Evolutionary conservation across 306 rosid genomes (phyloP).

Genomic region (Amphicarpaea edgeworthii): DNA sequence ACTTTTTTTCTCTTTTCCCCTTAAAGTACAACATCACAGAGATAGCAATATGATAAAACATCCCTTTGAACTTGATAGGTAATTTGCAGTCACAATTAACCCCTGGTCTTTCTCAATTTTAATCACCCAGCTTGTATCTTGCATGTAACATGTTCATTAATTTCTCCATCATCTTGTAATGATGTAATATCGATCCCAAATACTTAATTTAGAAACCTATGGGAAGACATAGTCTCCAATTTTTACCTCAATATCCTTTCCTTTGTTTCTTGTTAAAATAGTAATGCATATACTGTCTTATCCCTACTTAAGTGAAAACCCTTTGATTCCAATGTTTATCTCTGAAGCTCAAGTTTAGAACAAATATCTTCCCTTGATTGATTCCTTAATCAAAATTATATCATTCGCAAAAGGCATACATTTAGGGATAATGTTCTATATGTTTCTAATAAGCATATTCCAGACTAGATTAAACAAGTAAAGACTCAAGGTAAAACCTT

Average conservation of each 20-base stretch:
- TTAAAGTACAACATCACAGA: background rate
- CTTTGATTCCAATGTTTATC: conserved; percentile 3
- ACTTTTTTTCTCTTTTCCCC: no score
- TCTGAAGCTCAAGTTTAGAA: background rate
- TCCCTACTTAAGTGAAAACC: background rate
- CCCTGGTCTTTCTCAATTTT: background rate
- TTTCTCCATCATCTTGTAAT: background rate
- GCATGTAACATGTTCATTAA: background rate
- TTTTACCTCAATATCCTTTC: background rate
- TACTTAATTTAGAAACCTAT: background rate
- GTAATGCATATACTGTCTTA: background rate
- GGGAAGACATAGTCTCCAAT: background rate
- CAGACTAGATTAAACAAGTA: background rate
- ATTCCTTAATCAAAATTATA: background rate
- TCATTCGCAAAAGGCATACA: background rate
- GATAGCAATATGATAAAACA: background rate
- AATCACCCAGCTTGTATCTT: background rate
- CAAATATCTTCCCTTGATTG: background rate
- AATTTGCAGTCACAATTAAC: background rate
- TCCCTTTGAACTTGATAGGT: background rate
- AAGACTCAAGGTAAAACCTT: background rate
- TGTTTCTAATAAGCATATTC: background rate
- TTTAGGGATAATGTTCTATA: background rate
- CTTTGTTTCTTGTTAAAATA: background rate
- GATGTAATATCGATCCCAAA: background rate